Evolutionary conservation across 352 stramenopile species (phyloP), one percentile per base, ranked within the genome.

Genomic region (Pythium apleroticum): DNA sequence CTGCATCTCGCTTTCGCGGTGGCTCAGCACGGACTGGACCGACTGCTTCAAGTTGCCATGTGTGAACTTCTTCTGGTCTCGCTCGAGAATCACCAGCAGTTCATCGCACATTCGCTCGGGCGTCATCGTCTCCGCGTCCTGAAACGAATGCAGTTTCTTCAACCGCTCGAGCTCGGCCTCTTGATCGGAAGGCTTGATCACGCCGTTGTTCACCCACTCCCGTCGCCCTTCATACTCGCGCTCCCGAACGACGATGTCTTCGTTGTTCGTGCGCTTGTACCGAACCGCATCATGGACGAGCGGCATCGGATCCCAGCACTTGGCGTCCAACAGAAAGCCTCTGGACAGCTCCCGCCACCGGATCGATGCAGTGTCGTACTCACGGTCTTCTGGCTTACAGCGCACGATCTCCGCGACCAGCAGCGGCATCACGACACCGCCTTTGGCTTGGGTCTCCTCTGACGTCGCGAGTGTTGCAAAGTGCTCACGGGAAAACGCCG

Each of bases 331-430:
- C 45, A 87, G 61, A 57, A 90, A 91, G 0, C 83, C 83, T 37
- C 83, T 69, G 22, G 79, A 90, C 3, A 87, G 60, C 35, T 91
- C 81, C 45, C 72, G 72, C 81, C 78, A 90, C 10, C 64, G 54
- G 0, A 24, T 48, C 0, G 5, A 17, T 0, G 28, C 27, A 11
- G 25, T 19, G 52, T 71, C 50, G 27, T 53, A 73, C 31, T 66
- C 65, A 28, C 60, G 17, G 22, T 70, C 57, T 12, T 57, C 22
- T 24, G 62, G 59, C 17, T 55, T 49, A 19, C 50, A 81, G 33
- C 67, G 60, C 6, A 84, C 60, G 15, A 91, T 68, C 68, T 90
- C 78, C 7, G 80, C 73, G 22, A 91, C 71, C 8, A 89, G 71
- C 50, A 91, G 67, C 10, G 80, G 83, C 74, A 85, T 87, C 15